phyloP scores from a whole-genome alignment of 768 basidiomycete genomes.

The Austroboletus eburneus region DNA sequence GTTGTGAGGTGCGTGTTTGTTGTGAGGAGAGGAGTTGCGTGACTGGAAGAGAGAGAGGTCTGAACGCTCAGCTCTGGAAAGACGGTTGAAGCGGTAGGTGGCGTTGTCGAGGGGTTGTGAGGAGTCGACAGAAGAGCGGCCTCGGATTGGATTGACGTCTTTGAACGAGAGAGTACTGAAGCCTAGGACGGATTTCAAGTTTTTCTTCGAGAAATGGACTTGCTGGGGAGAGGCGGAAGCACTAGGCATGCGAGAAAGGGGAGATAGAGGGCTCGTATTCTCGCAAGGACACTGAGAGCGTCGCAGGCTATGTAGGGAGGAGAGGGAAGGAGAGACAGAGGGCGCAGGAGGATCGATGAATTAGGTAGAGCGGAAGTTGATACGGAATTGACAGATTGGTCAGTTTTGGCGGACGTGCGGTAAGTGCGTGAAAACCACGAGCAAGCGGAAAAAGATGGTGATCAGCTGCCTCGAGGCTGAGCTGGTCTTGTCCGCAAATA shows the following conservation, averaged over 20 bases:
- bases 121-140: conserved; percentile 28
- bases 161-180: conserved; percentile 37
- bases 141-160: conserved; percentile 29
- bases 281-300: conserved; percentile 25
- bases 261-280: conserved; percentile 18
- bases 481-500: conserved; percentile 20
- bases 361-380: conserved; percentile 28
- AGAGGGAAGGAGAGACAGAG: conserved; percentile 24
- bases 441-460: conserved; percentile 27
- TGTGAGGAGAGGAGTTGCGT: conserved; percentile 30
- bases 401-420: conserved; percentile 30
- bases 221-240: conserved; percentile 35
- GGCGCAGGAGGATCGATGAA: conserved; percentile 26
- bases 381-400: conserved; percentile 26
- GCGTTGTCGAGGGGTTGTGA: conserved; percentile 37
- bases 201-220: conserved; percentile 38
- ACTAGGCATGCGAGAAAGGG: conserved; percentile 41
- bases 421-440: conserved; percentile 35
- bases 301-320: conserved; percentile 24
- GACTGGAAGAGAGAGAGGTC: conserved; percentile 42
- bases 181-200: conserved; percentile 47
- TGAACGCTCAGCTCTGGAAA: conserved; percentile 33
- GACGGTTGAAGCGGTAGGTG: conserved; percentile 33
- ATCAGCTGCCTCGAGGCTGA: conserved; percentile 32
- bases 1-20: conserved; percentile 28